Evolutionary conservation across 2,329 filamentous ascomycete genomes (phyloP), one percentile per base, ranked within the genome.

Genomic region (Daldinia sp.): DNA sequence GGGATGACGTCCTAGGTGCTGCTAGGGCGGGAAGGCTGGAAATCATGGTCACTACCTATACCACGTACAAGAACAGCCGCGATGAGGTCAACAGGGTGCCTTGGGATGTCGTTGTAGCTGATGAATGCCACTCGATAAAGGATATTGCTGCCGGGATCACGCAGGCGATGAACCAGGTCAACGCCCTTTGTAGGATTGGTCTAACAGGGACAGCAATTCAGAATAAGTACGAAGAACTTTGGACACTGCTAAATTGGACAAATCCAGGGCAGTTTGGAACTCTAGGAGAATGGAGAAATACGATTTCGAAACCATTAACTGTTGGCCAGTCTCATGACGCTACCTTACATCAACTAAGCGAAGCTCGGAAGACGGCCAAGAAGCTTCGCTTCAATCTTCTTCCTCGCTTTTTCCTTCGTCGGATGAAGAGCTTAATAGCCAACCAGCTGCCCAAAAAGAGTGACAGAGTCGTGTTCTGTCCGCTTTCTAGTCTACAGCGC

Each of bases 181-280:
- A 99, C 74, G 90, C 94, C 0, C 86, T 98, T 2, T 98, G 96
- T 76, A 89, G 96, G 37, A 94, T 99, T 68, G 96, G 96, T 0
- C 84, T 99, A 7, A 98, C 94, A 0, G 96, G 96, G 1, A 99
- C 96, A 0, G 95, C 95, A 0, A 98, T 99, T 50, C 96, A 99
- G 78, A 99, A 99, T 79, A 96, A 93, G 72, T 99, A 99, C 78
- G 93, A 98, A 77, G 96, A 99, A 79, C 86, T 99, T 0, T 99
- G 95, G 95, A 97, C 94, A 0, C 84, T 99, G 0, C 84, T 99
- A 2, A 97, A 99, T 78, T 99, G 96, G 96, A 94, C 94, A 0
- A 96, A 97, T 73, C 96, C 96, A 0, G 95, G 94, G 0, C 81
- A 86, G 53, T 87, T 90, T 61, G 88, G 87, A 15, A 84, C 84